Evolutionary conservation across 1,139 yeast genomes (phyloP).

Genomic region (Zygotorulaspora mrakii): DNA sequence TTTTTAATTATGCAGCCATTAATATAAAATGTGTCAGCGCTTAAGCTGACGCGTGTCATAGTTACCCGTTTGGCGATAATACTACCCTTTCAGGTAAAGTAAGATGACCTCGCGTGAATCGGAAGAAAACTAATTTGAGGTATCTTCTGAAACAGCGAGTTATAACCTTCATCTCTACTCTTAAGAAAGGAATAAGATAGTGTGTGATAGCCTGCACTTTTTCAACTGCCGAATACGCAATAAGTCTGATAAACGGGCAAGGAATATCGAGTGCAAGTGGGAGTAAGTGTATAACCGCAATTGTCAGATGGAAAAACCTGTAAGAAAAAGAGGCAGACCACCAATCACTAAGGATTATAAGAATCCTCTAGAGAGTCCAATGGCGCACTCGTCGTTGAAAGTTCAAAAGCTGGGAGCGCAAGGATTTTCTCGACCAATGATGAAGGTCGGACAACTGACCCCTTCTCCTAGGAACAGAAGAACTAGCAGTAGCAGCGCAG

Average conservation of each 20-base stretch:
- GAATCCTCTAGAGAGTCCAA: constrained; percentile 37
- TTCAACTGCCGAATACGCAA: too few relatives aligned
- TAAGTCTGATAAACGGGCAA: too few relatives aligned
- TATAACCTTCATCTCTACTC: too few relatives aligned
- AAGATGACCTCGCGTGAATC: constrained; percentile 6
- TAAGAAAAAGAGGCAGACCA: constrained; percentile 36
- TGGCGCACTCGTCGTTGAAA: constrained; percentile 37
- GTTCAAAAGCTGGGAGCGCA: constrained; percentile 33
- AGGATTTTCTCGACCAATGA: constrained; percentile 33
- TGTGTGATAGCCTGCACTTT: too few relatives aligned
- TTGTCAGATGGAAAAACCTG: constrained; percentile 14
- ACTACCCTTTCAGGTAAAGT: constrained; percentile 10
- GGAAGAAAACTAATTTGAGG: constrained; percentile 1
- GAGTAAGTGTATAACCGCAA: too few relatives aligned
- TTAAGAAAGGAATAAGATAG: too few relatives aligned
- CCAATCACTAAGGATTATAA: constrained; percentile 35
- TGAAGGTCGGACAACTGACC: constrained; percentile 33
- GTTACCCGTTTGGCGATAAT: too few relatives aligned
- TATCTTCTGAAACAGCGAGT: background rate
- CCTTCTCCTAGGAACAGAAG: constrained; percentile 29
- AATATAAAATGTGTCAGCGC: too few relatives aligned
- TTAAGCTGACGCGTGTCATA: too few relatives aligned
- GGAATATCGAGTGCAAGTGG: too few relatives aligned
- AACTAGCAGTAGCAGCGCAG: constrained; percentile 10
- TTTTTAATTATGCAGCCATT: background rate